These are phyloP conservation scores for Drechslera avenae DNA, from an alignment of 2,329 filamentous ascomycete species.

Conservation along the genomic window DNA sequence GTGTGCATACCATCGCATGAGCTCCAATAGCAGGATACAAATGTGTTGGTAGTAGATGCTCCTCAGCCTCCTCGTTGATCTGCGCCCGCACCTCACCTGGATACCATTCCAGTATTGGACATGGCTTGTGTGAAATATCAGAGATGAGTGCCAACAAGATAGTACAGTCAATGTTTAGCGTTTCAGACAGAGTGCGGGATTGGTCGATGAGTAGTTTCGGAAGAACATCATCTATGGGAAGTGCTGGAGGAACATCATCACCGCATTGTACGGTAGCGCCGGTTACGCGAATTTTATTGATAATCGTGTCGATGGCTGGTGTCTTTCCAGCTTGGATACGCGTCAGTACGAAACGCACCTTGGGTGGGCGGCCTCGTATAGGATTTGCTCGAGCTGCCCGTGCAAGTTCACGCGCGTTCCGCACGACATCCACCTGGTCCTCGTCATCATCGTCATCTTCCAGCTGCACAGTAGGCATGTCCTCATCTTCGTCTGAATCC, in stretches of 20 bases:
- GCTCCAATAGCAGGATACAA: slow-evolving; percentile 66
- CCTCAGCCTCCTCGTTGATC: slow-evolving; percentile 66
- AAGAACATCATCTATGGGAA: slow-evolving; percentile 32
- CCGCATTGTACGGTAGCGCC: slow-evolving; percentile 49
- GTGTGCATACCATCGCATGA: slow-evolving; percentile 67
- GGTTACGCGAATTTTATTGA: slow-evolving; percentile 61
- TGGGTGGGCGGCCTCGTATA: slow-evolving; percentile 64
- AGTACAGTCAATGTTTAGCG: slow-evolving; percentile 69
- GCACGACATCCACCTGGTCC: slow-evolving; percentile 62
- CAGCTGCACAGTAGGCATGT: slow-evolving; percentile 34
- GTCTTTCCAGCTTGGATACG: slow-evolving; percentile 59
- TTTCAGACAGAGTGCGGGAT: slow-evolving; percentile 48
- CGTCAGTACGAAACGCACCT: slow-evolving; percentile 65
- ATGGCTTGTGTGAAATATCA: slow-evolving; percentile 68
- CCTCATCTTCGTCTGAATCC: slow-evolving; percentile 52
- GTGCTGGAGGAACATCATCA: slow-evolving; percentile 31
- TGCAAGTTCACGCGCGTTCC: slow-evolving; percentile 63
- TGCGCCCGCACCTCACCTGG: slow-evolving; percentile 67
- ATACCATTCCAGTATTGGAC: slow-evolving; percentile 56
- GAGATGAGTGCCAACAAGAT: slow-evolving; percentile 74
- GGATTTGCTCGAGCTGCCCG: slow-evolving; percentile 62
- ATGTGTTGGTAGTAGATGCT: slow-evolving; percentile 64
- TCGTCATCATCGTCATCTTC: slow-evolving; percentile 53
- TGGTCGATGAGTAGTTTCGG: slow-evolving; percentile 47
- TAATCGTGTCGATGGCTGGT: slow-evolving; percentile 61